phyloP scores from a whole-genome alignment of 73 alveolate species.

The Paramecium sexaurelia region DNA sequence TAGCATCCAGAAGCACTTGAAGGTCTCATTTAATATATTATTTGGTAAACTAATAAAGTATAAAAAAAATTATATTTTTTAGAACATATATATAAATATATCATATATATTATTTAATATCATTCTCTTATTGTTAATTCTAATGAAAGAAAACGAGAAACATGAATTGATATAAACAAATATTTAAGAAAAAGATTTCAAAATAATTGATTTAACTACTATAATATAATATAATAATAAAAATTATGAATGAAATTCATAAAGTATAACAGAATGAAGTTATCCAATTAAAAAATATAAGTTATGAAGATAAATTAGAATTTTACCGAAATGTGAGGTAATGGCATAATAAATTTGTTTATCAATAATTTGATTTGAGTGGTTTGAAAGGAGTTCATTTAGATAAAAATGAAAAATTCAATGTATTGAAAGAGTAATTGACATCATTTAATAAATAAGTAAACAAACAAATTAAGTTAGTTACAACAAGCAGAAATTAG shows the following conservation, averaged over 20 bases:
- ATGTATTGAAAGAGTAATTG: background rate
- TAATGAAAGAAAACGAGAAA: too few relatives aligned
- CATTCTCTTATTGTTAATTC: too few relatives aligned
- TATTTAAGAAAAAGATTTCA: too few relatives aligned
- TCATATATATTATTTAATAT: too few relatives aligned
- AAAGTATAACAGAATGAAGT: background rate
- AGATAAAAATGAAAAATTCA: slow-evolving; percentile 8
- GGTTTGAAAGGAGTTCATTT: background rate
- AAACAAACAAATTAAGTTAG: background rate
- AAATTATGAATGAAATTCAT: background rate
- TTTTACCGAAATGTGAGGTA: background rate
- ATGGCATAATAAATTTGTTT: slow-evolving; percentile 1
- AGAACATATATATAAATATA: too few relatives aligned
- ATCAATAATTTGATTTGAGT: slow-evolving; percentile 4
- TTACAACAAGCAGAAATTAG: slow-evolving; percentile 18
- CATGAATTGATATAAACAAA: too few relatives aligned
- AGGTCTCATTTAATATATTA: background rate
- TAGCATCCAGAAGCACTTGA: slow-evolving; percentile 24
- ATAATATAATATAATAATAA: background rate
- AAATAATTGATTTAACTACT: background rate
- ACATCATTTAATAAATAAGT: background rate
- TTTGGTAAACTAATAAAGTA: background rate
- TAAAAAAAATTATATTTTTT: too few relatives aligned
- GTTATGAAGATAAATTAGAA: slow-evolving; percentile 1
- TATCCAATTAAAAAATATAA: background rate